A percentile compares a stretch with the other conserved stretches of the same genome.
phyloP scores from a whole-genome alignment of 257 asterid species.

The Gentiana dahurica region DNA sequence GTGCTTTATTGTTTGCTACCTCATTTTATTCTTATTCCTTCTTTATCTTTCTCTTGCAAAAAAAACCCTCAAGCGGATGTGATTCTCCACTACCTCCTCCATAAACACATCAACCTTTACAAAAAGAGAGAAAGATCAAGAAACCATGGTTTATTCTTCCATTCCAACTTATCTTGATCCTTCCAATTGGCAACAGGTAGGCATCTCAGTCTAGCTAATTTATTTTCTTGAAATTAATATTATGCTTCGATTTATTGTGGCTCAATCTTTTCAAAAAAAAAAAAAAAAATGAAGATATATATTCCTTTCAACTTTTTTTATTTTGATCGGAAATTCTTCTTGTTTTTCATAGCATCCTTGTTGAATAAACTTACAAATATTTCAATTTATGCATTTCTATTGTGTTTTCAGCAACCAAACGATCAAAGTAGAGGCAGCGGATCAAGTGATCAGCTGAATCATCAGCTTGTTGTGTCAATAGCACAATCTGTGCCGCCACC shows the following conservation, averaged over 20 bases:
- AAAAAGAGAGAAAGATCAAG: constrained; percentile 62
- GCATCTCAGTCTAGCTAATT: constrained; percentile 7
- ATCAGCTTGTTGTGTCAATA: constrained; percentile 14
- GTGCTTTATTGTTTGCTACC: constrained; percentile 64
- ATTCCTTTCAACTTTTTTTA: too few species aligned
- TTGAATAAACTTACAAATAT: constrained; percentile 33
- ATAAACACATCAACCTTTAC: constrained; percentile 60
- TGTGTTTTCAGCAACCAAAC: constrained; percentile 35
- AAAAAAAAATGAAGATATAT: too few species aligned
- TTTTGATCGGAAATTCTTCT: too few species aligned
- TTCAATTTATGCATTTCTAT: constrained; percentile 14
- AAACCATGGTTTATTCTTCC: constrained; percentile 85
- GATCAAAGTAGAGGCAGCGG: constrained; percentile 42
- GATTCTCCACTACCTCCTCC: constrained; percentile 79
- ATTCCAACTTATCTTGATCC: constrained; percentile 95
- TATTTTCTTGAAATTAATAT: constrained; percentile 3
- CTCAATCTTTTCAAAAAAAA: background rate
- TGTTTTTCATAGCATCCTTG: constrained; percentile 1
- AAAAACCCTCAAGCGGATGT: constrained; percentile 46
- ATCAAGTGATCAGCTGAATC: constrained; percentile 23
- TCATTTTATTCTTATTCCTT: constrained; percentile 49
- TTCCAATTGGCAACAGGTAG: constrained; percentile 98
- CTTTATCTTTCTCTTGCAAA: constrained; percentile 23
- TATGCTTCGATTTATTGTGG: constrained; percentile 29
- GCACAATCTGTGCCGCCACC: constrained; percentile 22